phyloP scores from a whole-genome alignment of 2,329 filamentous ascomycete species.

The Pseudocercospora fijiensis region DNA sequence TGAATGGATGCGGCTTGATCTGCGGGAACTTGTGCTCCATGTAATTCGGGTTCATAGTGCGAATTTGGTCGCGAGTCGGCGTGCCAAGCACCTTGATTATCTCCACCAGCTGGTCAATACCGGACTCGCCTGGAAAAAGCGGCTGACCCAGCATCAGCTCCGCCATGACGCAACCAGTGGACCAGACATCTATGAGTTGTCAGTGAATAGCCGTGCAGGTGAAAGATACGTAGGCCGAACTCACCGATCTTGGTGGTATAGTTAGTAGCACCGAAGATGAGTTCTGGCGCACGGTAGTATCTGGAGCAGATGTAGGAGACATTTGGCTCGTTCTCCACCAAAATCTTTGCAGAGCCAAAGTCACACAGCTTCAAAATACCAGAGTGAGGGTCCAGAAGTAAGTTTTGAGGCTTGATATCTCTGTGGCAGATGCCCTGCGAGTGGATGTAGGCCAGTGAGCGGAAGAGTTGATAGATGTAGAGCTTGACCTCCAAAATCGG shows the following conservation, averaged over 20 bases:
- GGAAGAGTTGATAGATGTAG: conserved; percentile 99
- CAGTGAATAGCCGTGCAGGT: conserved; percentile 15
- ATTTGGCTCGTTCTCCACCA: conserved; percentile 98
- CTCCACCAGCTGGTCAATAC: conserved; percentile 96
- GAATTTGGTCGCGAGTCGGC: conserved; percentile 94
- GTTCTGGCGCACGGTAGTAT: conserved; percentile 95
- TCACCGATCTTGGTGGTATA: conserved; percentile 99
- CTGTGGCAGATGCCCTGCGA: conserved; percentile 98
- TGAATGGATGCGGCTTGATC: conserved; percentile 99
- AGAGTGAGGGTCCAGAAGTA: conserved; percentile 85
- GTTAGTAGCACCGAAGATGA: conserved; percentile 98
- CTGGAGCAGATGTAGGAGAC: conserved; percentile 99
- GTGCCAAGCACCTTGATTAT: conserved; percentile 99
- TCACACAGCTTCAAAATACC: conserved; percentile 97
- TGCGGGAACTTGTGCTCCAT: conserved; percentile 99
- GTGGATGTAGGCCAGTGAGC: conserved; percentile 96
- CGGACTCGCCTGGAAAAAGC: conserved; percentile 95
- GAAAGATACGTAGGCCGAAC: conserved; percentile 36
- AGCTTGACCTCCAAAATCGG: conserved; percentile 98
- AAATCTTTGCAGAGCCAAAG: conserved; percentile 97
- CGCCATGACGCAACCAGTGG: conserved; percentile 98
- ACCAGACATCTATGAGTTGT: conserved; percentile 83
- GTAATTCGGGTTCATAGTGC: conserved; percentile 99
- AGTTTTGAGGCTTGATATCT: conserved; percentile 98
- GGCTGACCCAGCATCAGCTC: conserved; percentile 98